Percentiles rank a stretch among this genome's conserved stretches.
Evolutionary conservation across 148 eudicot species (phyloP).

Genomic region (Polygonum maritimum): DNA sequence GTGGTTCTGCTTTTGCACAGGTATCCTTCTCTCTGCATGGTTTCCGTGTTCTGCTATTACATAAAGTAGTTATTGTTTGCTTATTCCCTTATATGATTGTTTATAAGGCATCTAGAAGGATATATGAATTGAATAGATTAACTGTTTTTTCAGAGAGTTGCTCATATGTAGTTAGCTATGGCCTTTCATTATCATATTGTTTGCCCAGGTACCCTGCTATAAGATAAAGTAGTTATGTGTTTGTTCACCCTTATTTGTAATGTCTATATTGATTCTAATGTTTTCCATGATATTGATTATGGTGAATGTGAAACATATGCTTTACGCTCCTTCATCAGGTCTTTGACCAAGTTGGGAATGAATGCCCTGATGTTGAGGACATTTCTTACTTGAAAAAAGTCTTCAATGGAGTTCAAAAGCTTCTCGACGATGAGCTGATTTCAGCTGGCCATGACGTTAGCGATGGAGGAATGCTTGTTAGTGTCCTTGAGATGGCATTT

Average conservation of each 20-base stretch:
- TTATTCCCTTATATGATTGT: too few relatives aligned
- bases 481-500: constrained; percentile 79
- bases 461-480: constrained; percentile 75
- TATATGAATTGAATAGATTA: too few relatives aligned
- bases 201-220: too few relatives aligned
- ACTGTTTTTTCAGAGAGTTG: too few relatives aligned
- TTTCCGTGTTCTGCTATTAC: too few relatives aligned
- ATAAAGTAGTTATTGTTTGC: too few relatives aligned
- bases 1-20: constrained; percentile 92
- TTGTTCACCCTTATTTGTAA: not conserved
- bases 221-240: too few relatives aligned
- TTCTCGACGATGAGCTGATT: constrained; percentile 43
- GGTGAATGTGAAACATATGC: not conserved
- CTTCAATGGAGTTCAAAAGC: constrained; percentile 64
- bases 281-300: not conserved
- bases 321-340: constrained; percentile 47
- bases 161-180: too few relatives aligned
- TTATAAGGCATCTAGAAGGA: too few relatives aligned
- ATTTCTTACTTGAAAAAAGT: constrained; percentile 58
- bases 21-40: not conserved
- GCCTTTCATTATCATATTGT: too few relatives aligned
- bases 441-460: constrained; percentile 93
- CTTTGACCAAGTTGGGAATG: constrained; percentile 78
- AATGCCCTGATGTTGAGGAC: constrained; percentile 79
- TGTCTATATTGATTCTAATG: too few relatives aligned